Base-by-base conservation (phyloP, 2,329 filamentous ascomycete species). In the Ascochyta koolunga region DNA sequence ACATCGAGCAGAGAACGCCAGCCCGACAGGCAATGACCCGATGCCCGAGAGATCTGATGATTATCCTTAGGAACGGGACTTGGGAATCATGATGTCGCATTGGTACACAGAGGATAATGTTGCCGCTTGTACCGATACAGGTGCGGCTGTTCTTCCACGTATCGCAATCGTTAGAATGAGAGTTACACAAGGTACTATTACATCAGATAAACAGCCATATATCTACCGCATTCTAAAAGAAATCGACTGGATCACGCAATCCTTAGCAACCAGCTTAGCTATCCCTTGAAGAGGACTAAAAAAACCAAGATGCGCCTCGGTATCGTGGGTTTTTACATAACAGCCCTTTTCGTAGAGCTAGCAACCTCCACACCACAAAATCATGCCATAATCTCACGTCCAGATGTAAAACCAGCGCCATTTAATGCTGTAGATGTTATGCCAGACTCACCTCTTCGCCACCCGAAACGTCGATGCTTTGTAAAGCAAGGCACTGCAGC, bases 401-500 rank as follows among this genome's bases (percentile, higher is more conserved):
- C 49, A 10, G 3, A 16, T 22, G 5, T 52, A 3, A 41, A 31
- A 22, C 33, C 40, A 15, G 33, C 25, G 13, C 51, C 40, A 18
- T 55, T 35, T n/a, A 22, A 40, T n/a, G 29, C 51, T 8, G 40
- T 39, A 13, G 2, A 18, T 16, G 24, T 16, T 2, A 7, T 44
- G n/a, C 45, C 45, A 5, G 19, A 50, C 33, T 50, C 51, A 19
- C 51, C 45, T 11, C 32, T 33, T 19, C 25, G 51, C 21, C 15
- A 55, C 9, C 33, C 33, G 2, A 55, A 55, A 27, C 38, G 35
- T 27, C 33, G 33, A 8, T 55, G 51, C 35, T 45, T 50, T 13
- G 35, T 50, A 31, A 15, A 41, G 15, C 24, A 35, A 33, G 70
- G 71, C 37, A 37, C 64, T 25, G 59, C 58, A 36, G 66, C 61